Base-by-base conservation (phyloP, 2,329 filamentous ascomycete genomes). In the Diplocarpon mali region DNA sequence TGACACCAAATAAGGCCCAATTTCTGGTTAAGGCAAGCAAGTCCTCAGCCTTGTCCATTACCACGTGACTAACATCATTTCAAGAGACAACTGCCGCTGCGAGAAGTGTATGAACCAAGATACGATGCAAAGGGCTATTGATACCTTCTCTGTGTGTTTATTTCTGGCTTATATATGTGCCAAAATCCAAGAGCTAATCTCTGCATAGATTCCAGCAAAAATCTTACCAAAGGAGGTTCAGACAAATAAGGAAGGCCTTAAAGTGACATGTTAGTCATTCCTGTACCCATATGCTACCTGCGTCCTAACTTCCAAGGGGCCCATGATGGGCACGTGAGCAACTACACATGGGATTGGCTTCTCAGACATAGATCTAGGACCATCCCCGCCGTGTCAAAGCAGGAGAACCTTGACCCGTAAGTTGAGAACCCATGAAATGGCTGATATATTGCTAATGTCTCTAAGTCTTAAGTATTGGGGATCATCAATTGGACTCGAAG, bases 11-110 rank as follows among this genome's bases (percentile, higher is more conserved):
- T 46, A 69, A 24, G 67, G n/a, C 63, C 65, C 11, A 62, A 64
- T 48, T 54, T 65, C 36, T 67, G 64, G 64, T 49, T 66, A 50
- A 61, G 64, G 64, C 66, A 53, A 41, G 57, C 37, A 20, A 16
- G 28, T 20, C 14, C 3, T n/a, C 5, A 28, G 11, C 15, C 8
- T 24, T 2, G 14, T 8, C 24, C 20, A n/a, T 11, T 4, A 29
- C 13, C 40, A 40, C 16, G 35, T 46, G 44, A 46, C 42, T 54
- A 14, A 56, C 37, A 2, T 24, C 13, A 24, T 31, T 5, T 16
- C 4, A 32, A 38, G 29, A 60, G 83, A 88, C 55, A 83, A 85
- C 57, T 89, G 84, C 57, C 80, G 78, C 47, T 89, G 83, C 58
- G 55, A 62, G 1, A 61, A 67, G 48, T 88, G 84, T 58, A 70